These are phyloP conservation scores for Cordyceps farinosa DNA, from an alignment of 2,329 filamentous ascomycete species.

Conservation along the genomic window DNA sequence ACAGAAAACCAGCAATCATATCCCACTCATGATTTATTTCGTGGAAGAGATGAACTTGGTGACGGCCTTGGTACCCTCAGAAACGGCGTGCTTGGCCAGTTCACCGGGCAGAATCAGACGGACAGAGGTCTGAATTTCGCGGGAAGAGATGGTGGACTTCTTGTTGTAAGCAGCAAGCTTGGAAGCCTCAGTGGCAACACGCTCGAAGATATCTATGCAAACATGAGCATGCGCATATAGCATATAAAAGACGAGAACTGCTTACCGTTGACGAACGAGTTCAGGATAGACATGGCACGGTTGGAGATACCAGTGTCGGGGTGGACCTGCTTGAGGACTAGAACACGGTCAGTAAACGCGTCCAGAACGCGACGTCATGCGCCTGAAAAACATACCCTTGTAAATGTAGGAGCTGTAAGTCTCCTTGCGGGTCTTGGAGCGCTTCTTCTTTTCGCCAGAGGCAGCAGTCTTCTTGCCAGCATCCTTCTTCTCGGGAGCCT, in stretches of 20 bases:
- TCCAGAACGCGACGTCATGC: not conserved
- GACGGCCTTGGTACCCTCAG: conserved; percentile 98
- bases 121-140: conserved; percentile 99
- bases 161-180: conserved; percentile 99
- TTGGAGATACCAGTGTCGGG: conserved; percentile 99
- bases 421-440: conserved; percentile 99
- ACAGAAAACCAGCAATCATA: conserved; percentile 52
- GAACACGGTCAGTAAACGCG: conserved; percentile 20
- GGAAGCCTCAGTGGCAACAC: conserved; percentile 95
- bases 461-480: conserved; percentile 99
- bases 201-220: conserved; percentile 88
- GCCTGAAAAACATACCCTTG: conserved; percentile 67
- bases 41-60: conserved; percentile 99
- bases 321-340: conserved; percentile 99
- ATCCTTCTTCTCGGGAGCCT: conserved; percentile 93
- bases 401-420: conserved; percentile 99
- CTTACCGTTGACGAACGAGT: conserved; percentile 98
- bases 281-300: conserved; percentile 98
- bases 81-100: conserved; percentile 98
- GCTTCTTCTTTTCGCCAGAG: conserved; percentile 99
- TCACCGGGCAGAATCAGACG: conserved; percentile 97
- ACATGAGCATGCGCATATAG: not conserved
- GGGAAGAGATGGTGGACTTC: conserved; percentile 99
- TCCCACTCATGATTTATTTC: conserved; percentile 70
- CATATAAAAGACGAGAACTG: not conserved